Conservation (phyloP, 495 filamentous ascomycete genomes). For the Tuber brumale region DNA sequence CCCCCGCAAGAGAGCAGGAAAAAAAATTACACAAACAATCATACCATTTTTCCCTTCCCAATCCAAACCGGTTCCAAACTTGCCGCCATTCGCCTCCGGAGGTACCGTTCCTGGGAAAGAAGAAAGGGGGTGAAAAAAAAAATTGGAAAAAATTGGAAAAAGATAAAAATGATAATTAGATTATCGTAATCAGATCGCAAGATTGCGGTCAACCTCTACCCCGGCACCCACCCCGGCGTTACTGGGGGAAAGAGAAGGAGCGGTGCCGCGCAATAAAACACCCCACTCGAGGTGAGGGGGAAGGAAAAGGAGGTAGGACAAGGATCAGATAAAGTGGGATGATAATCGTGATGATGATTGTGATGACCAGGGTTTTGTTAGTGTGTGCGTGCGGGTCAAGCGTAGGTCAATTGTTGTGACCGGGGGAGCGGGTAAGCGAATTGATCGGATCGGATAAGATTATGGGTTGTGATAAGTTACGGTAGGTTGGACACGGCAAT, state of each 20-base stretch:
- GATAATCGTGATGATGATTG: not conserved
- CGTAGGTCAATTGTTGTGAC: not conserved
- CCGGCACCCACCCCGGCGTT: not conserved
- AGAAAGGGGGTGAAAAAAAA: not conserved
- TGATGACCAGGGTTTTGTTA: not conserved
- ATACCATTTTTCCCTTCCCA: not conserved
- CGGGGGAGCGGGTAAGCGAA: not conserved
- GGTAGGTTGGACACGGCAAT: not conserved
- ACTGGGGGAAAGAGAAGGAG: not conserved
- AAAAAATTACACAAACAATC: not conserved
- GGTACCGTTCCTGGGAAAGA: not conserved
- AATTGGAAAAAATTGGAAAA: not conserved
- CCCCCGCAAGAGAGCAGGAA: not conserved
- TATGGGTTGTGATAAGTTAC: not conserved
- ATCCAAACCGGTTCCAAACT: not conserved
- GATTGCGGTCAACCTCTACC: conserved; percentile 19
- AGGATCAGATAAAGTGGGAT: conserved; percentile 7
- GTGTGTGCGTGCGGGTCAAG: not conserved
- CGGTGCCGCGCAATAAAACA: not conserved
- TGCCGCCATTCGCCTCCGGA: not conserved
- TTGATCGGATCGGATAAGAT: conserved; percentile 4
- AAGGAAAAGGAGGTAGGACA: not conserved
- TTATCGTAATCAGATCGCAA: conserved; percentile 38
- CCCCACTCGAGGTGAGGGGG: not conserved
- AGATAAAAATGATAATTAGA: conserved; percentile 4